These are phyloP conservation scores for Dendrobium chrysotoxum DNA, from an alignment of 106 monocot species.

Conservation along the genomic window DNA sequence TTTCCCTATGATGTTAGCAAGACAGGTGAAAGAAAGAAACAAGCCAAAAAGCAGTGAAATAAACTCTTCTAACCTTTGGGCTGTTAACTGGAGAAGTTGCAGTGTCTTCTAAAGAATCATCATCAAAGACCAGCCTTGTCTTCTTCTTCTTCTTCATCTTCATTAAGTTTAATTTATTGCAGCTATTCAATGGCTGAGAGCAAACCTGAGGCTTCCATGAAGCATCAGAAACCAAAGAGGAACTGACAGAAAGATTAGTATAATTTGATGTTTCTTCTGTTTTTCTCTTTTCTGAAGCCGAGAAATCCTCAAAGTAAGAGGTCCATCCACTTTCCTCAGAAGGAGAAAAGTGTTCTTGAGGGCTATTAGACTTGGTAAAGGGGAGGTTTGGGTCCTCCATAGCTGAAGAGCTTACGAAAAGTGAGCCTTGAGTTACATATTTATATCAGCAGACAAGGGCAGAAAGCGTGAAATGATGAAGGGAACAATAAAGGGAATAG, in stretches of 20 bases:
- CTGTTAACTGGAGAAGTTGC: constrained; percentile 35
- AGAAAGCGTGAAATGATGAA: no score
- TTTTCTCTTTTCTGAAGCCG: constrained; percentile 4
- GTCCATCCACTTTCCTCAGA: constrained; percentile 23
- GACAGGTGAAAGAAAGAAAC: no score
- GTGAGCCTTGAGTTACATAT: no score
- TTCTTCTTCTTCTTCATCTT: constrained; percentile 9
- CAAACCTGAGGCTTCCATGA: not conserved
- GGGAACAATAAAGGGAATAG: no score
- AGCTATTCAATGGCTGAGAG: not conserved
- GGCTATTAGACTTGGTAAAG: no score
- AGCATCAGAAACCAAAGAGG: constrained; percentile 39
- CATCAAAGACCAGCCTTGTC: constrained; percentile 8
- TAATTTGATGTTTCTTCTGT: no score
- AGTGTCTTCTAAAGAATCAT: constrained; percentile 31
- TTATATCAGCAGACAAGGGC: no score
- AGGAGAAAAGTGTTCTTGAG: not conserved
- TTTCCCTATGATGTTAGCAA: no score
- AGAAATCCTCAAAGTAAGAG: constrained; percentile 16
- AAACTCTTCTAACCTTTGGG: constrained; percentile 10
- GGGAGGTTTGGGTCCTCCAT: no score
- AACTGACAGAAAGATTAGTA: not conserved
- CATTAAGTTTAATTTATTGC: constrained; percentile 17
- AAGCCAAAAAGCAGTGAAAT: no score
- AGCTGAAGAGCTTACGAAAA: no score